Conservation (phyloP, 805 yeast genomes). For the Lachancea sp. region DNA sequence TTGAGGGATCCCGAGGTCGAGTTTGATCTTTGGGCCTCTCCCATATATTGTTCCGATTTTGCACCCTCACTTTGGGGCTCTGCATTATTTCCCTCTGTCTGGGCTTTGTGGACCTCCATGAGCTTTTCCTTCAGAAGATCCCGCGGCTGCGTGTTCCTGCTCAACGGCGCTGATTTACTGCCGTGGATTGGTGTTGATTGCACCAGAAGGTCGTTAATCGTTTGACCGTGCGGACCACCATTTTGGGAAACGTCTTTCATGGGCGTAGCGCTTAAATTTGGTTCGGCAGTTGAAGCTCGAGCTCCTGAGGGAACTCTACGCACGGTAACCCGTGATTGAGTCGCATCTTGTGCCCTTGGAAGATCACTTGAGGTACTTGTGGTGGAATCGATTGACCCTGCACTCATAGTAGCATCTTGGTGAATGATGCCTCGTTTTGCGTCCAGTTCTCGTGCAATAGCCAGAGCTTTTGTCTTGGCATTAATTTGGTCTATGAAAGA, state of each 20-base stretch:
- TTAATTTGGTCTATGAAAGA: constrained; percentile 10
- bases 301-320: constrained; percentile 21
- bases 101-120: constrained; percentile 8
- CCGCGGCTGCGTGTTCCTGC: constrained; percentile 9
- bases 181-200: constrained; percentile 20
- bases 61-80: too few species aligned
- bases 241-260: constrained; percentile 12
- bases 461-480: constrained; percentile 19
- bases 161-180: constrained; percentile 2
- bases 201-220: constrained; percentile 17
- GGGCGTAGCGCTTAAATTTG: constrained; percentile 17
- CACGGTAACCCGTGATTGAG: constrained; percentile 12
- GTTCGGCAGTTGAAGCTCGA: constrained; percentile 16
- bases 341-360: constrained; percentile 2
- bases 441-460: constrained; percentile 18
- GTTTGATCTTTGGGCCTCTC: background rate
- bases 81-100: too few species aligned
- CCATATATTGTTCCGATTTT: background rate
- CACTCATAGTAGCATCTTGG: constrained; percentile 11
- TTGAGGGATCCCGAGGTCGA: background rate
- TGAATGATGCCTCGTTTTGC: constrained; percentile 15
- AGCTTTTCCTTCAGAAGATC: constrained; percentile 11
- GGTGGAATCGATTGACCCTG: constrained; percentile 6
- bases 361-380: constrained; percentile 6
- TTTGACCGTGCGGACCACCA: constrained; percentile 10